These are phyloP conservation scores for Fusarium sp. DNA, from an alignment of 2,329 filamentous ascomycete genomes.

Conservation along the genomic window DNA sequence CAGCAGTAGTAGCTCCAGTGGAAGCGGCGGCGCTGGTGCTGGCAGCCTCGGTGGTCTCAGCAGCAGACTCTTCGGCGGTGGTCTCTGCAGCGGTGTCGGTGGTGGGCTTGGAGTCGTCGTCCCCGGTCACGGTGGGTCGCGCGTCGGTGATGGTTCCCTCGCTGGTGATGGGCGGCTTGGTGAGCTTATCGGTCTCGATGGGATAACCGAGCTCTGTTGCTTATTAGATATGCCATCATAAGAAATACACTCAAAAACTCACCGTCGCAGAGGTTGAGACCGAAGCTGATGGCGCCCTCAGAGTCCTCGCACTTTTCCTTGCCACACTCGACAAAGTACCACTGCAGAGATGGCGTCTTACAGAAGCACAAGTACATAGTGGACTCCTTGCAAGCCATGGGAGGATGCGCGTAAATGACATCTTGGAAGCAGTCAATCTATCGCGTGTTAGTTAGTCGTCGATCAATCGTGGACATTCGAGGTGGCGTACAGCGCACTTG, in stretches of 20 bases:
- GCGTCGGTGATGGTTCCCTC: background rate
- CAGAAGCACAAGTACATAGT: constrained; percentile 50
- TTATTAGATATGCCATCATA: background rate
- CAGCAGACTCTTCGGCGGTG: constrained; percentile 6
- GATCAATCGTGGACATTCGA: accelerated
- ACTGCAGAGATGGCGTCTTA: constrained; percentile 40
- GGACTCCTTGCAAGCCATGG: constrained; percentile 45
- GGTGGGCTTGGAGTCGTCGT: background rate
- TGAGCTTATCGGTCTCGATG: constrained; percentile 18
- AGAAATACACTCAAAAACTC: background rate
- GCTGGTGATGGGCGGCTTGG: constrained; percentile 8
- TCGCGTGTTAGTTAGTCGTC: background rate
- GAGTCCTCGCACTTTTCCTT: constrained; percentile 20
- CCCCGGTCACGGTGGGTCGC: background rate
- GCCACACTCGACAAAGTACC: constrained; percentile 42
- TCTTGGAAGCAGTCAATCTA: constrained; percentile 46
- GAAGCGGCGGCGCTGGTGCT: constrained; percentile 2
- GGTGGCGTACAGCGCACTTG: constrained; percentile 33
- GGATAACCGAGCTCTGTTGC: constrained; percentile 23
- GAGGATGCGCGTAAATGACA: constrained; percentile 46
- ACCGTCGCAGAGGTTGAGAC: constrained; percentile 50
- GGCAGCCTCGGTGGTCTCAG: background rate
- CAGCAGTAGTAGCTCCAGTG: background rate
- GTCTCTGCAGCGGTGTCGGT: background rate
- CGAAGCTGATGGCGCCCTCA: constrained; percentile 36